These are phyloP conservation scores for Euphorbia corollata DNA, from an alignment of 441 rosid genomes.

Conservation along the genomic window DNA sequence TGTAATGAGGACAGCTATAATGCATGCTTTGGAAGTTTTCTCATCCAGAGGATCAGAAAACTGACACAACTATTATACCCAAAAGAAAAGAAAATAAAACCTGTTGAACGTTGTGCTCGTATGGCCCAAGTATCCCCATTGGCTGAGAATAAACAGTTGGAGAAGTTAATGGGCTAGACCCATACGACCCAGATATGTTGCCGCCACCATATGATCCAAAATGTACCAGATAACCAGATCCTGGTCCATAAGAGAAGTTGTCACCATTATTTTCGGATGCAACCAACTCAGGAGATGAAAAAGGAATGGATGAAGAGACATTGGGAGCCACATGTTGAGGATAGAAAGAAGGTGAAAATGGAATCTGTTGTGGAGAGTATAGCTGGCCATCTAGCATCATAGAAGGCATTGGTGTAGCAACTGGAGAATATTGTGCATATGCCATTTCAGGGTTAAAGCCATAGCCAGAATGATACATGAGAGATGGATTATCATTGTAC, in stretches of 20 bases:
- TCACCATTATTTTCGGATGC: constrained; percentile 40
- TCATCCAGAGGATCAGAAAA: neutral
- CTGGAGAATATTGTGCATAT: constrained; percentile 49
- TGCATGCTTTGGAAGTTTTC: constrained; percentile 1
- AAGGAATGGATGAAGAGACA: constrained; percentile 42
- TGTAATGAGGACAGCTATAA: neutral
- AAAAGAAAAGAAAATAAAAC: constrained; percentile 21
- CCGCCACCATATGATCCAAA: constrained; percentile 54
- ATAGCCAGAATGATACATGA: constrained; percentile 51
- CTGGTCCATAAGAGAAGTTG: constrained; percentile 37
- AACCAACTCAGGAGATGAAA: constrained; percentile 35
- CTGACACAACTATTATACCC: neutral
- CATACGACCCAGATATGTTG: constrained; percentile 35
- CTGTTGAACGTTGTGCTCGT: constrained; percentile 58
- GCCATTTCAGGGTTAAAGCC: constrained; percentile 49
- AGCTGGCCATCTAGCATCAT: constrained; percentile 54
- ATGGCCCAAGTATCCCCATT: constrained; percentile 69
- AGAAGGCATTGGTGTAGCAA: constrained; percentile 45
- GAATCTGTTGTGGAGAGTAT: constrained; percentile 47
- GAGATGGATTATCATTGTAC: constrained; percentile 50
- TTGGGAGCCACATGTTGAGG: constrained; percentile 36
- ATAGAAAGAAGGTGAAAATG: constrained; percentile 43
- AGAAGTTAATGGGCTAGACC: constrained; percentile 36
- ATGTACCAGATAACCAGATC: constrained; percentile 45
- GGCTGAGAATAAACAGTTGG: constrained; percentile 53